A percentile compares a stretch with the other conserved stretches of the same genome.
Conservation (phyloP, 2,329 filamentous ascomycete genomes). For the Aspergillus fructus region DNA sequence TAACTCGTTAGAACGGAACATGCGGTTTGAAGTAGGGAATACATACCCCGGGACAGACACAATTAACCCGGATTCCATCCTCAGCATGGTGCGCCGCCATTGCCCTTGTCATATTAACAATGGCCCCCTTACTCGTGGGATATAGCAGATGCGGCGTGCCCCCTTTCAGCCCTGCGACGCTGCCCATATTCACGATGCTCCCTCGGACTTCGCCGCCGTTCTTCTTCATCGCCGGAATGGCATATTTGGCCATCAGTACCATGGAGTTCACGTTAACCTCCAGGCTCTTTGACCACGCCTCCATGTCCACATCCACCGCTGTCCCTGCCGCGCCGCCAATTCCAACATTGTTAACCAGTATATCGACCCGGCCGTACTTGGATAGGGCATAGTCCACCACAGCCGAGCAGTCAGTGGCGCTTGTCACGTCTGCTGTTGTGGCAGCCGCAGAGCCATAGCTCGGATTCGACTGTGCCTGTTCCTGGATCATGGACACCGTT, state of each 20-base stretch:
- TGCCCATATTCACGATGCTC: constrained; percentile 56
- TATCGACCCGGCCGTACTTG: constrained; percentile 58
- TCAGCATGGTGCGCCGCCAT: constrained; percentile 56
- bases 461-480: not conserved
- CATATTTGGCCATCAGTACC: constrained; percentile 63
- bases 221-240: constrained; percentile 59
- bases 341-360: constrained; percentile 66
- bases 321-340: constrained; percentile 59
- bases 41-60: constrained; percentile 50
- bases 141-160: constrained; percentile 56
- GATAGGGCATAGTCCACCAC: constrained; percentile 38
- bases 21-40: no score
- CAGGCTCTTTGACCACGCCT: constrained; percentile 56
- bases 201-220: constrained; percentile 46
- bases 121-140: constrained; percentile 54
- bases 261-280: constrained; percentile 65
- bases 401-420: constrained; percentile 50
- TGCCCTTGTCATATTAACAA: constrained; percentile 57
- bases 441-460: constrained; percentile 35
- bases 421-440: constrained; percentile 54
- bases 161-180: constrained; percentile 53
- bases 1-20: not conserved
- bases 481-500: constrained; percentile 54
- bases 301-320: constrained; percentile 61
- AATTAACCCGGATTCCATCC: constrained; percentile 55